These are phyloP conservation scores for Suillus hirtellus DNA, from an alignment of 768 basidiomycete species.

Conservation along the genomic window DNA sequence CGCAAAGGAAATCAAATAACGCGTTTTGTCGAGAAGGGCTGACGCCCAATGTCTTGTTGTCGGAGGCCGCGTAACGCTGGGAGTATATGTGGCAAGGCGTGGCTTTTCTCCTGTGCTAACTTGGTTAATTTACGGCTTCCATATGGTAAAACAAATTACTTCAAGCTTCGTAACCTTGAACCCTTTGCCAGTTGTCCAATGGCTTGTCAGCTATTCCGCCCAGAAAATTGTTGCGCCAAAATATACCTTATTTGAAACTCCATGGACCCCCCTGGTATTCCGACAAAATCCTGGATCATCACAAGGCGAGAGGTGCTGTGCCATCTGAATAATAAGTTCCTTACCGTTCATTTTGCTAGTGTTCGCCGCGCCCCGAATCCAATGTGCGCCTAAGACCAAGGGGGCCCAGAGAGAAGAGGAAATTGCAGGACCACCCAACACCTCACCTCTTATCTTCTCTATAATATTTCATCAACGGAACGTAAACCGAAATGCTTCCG, in stretches of 20 bases:
- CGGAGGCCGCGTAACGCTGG: conserved; percentile 9
- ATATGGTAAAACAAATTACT: not conserved
- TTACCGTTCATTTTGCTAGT: not conserved
- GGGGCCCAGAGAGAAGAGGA: not conserved
- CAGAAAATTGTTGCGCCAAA: not conserved
- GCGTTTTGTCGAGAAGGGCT: conserved; percentile 5
- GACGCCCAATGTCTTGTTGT: conserved; percentile 1
- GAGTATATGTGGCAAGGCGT: conserved; percentile 2
- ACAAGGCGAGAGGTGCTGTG: not conserved
- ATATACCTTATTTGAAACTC: conserved; percentile 5
- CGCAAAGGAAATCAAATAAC: conserved; percentile 8
- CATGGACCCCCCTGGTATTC: not conserved
- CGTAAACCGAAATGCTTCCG: conserved; percentile 8
- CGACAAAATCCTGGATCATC: not conserved
- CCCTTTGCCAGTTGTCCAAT: not conserved
- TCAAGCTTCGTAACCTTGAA: not conserved
- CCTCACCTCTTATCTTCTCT: conserved; percentile 4
- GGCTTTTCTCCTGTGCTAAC: conserved; percentile 10
- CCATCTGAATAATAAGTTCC: not conserved
- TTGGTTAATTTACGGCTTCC: conserved; percentile 7
- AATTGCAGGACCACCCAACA: not conserved
- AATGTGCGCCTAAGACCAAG: not conserved
- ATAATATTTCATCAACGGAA: not conserved
- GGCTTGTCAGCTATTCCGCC: not conserved
- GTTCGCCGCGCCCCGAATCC: not conserved